Percentiles rank a stretch among this genome's conserved stretches.
Evolutionary conservation across 1,139 yeast species (phyloP).

Genomic region (Candida labiduridarum): DNA sequence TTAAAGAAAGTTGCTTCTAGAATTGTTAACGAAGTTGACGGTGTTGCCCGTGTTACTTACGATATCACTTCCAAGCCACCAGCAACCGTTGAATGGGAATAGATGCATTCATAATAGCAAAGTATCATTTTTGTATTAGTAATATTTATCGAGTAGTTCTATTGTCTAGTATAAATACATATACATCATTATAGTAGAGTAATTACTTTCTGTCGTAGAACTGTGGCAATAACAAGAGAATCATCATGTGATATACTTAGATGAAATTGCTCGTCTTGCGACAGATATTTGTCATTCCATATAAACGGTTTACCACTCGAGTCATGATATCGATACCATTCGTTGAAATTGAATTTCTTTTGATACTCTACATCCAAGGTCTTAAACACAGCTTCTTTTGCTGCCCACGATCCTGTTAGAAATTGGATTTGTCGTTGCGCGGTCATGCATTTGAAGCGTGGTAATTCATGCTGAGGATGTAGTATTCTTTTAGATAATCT

Average conservation of each 20-base stretch:
- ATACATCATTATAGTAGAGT: not conserved
- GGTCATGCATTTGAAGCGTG: slow-evolving; percentile 29
- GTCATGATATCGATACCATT: slow-evolving; percentile 59
- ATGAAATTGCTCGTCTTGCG: slow-evolving; percentile 49
- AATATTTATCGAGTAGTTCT: slow-evolving; percentile 2
- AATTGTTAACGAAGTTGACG: slow-evolving; percentile 97
- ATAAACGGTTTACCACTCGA: slow-evolving; percentile 43
- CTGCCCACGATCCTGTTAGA: slow-evolving; percentile 70
- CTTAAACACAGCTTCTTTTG: slow-evolving; percentile 76
- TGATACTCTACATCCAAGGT: slow-evolving; percentile 56
- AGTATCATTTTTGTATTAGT: not conserved
- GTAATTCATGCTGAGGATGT: slow-evolving; percentile 50
- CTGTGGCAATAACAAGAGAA: slow-evolving; percentile 53
- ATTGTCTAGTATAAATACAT: not conserved
- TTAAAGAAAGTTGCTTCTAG: slow-evolving; percentile 92
- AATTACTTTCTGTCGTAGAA: slow-evolving; percentile 39
- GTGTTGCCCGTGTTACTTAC: slow-evolving; percentile 98
- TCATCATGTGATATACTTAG: slow-evolving; percentile 69
- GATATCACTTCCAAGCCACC: slow-evolving; percentile 99
- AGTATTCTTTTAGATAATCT: slow-evolving; percentile 54
- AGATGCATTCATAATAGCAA: slow-evolving; percentile 22
- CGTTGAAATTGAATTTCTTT: slow-evolving; percentile 50
- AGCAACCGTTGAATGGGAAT: slow-evolving; percentile 99
- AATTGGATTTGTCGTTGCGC: slow-evolving; percentile 20
- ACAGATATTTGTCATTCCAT: slow-evolving; percentile 29